Evolutionary conservation across 768 basidiomycete genomes (phyloP), one percentile per base, ranked within the genome.

Genomic region (Lactifluus echinatus): DNA sequence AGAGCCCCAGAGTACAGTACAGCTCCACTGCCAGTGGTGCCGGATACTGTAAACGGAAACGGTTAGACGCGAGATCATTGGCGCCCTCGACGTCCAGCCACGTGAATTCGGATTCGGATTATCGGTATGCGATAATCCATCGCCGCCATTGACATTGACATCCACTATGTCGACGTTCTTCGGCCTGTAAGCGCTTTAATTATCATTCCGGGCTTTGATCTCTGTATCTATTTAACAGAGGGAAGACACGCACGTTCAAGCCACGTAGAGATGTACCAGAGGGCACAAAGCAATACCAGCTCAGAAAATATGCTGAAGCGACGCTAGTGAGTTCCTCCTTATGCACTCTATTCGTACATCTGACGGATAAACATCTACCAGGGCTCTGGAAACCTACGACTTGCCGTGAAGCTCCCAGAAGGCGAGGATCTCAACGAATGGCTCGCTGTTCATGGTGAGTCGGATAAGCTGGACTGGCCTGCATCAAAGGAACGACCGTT

Each of bases 381-480:
- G 93, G 93, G 95, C 45, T 97, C 94, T 8, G 96, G 96, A 7
- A 98, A 98, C 73, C 74, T 99, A 60, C 78, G 94, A 56, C 75
- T 89, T 45, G 94, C 96, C 0, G 96, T 99, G 21, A 84, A 87
- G 61, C 77, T 98, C 19, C 96, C 96, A 0, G 96, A 97, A 64
- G 96, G 96, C 37, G 96, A 99, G 71, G 96, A 99, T 69, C 71
- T 84, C 65, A 95, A 94, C 64, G 96, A 99, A 72, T 99, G 96
- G 96, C 84, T 99, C n/a, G 96, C 96, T 12, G 95, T 99, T 8
- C 95, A 99, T 68, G 91, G 96, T 96, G 62, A 54, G 70, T 62
- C 19, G 29, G 49, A 2, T 15, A 17, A 43, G 21, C 26, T 50
- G 23, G 37, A 17, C 26, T 53, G 11, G 21, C 31, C 19, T 14